These are phyloP conservation scores for Penicillium parvum DNA, from an alignment of 495 filamentous ascomycete genomes.

Conservation along the genomic window DNA sequence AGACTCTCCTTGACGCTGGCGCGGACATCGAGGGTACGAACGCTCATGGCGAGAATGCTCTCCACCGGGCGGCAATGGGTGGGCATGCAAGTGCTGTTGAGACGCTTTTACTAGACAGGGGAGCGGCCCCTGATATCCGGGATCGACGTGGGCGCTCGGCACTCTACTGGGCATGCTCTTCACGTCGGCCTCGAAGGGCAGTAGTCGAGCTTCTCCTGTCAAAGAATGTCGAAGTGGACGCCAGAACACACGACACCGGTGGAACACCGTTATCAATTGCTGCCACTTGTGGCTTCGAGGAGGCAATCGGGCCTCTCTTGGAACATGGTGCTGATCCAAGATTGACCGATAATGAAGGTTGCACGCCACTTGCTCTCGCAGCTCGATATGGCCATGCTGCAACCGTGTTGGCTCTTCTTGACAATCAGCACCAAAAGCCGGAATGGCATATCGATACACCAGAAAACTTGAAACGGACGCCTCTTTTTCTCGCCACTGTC, in stretches of 20 bases:
- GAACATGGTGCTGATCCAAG: constrained; percentile 1
- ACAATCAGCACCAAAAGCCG: neutral
- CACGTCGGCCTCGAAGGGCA: neutral
- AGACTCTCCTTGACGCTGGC: constrained; percentile 1
- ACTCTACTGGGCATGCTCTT: neutral
- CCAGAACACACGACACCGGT: neutral
- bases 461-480: constrained; percentile 4
- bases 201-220: constrained; percentile 1
- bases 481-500: constrained; percentile 8
- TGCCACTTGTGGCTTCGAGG: neutral
- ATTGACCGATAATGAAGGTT: neutral
- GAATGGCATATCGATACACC: constrained; percentile 4
- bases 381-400: constrained; percentile 1
- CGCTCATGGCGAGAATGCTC: neutral
- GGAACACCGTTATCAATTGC: constrained; percentile 3
- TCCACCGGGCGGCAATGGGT: constrained; percentile 2
- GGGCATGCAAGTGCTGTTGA: neutral
- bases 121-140: neutral
- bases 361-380: constrained; percentile 2
- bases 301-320: neutral
- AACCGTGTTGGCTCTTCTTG: constrained; percentile 2
- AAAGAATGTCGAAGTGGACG: neutral
- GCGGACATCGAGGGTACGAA: neutral
- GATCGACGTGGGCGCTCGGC: neutral
- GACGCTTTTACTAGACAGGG: constrained; percentile 2